phyloP scores from a whole-genome alignment of 2,329 filamentous ascomycete species.

The Fusarium falciforme region DNA sequence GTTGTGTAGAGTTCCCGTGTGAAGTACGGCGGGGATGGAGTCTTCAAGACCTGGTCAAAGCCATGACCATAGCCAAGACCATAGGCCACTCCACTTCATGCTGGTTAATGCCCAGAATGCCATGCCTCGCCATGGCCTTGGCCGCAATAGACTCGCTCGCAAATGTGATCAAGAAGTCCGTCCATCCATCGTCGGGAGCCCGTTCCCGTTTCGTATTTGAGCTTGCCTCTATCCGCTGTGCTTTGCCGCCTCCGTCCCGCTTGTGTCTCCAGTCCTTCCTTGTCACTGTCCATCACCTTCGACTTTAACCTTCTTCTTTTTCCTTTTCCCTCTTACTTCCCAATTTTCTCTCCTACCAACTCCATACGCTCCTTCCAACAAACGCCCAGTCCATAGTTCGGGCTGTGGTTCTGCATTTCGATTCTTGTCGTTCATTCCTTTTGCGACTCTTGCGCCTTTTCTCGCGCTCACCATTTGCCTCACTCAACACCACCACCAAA shows the following conservation, averaged over 20 bases:
- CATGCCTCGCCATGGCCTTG: constrained; percentile 6
- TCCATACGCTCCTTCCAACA: constrained; percentile 33
- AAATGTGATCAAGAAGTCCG: not conserved
- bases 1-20: not conserved
- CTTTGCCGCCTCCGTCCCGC: constrained; percentile 23
- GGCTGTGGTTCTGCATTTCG: constrained; percentile 29
- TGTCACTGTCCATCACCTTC: constrained; percentile 8
- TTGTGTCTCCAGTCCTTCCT: constrained; percentile 20
- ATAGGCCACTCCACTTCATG: constrained; percentile 19
- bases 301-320: constrained; percentile 7
- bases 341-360: constrained; percentile 14
- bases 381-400: constrained; percentile 4
- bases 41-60: not conserved
- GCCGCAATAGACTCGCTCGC: constrained; percentile 26
- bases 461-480: constrained; percentile 9
- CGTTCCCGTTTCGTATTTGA: constrained; percentile 39
- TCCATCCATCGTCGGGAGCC: not conserved
- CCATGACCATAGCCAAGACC: constrained; percentile 26
- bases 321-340: constrained; percentile 6
- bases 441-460: constrained; percentile 13
- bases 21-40: not conserved
- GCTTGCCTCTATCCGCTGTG: constrained; percentile 23
- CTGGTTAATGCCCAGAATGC: constrained; percentile 22
- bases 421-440: constrained; percentile 40
- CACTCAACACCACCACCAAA: constrained; percentile 7